These are phyloP conservation scores for Veloporphyrellus conicus DNA, from an alignment of 1,284 basidiomycete species.

Conservation along the genomic window DNA sequence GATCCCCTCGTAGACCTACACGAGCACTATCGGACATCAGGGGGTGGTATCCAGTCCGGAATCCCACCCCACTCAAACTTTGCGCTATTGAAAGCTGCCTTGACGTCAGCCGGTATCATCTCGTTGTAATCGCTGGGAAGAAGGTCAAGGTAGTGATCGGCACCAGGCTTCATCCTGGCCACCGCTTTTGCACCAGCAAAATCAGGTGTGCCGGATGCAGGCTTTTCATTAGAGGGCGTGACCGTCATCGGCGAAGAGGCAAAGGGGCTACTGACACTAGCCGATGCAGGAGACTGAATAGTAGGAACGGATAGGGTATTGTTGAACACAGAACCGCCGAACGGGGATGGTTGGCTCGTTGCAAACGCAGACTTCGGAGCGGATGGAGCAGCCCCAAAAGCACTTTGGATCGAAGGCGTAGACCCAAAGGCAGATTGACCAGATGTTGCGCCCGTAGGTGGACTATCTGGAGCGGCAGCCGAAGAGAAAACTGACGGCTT, in stretches of 20 bases:
- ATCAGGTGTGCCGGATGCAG: constrained; percentile 37
- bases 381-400: constrained; percentile 27
- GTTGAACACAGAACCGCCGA: constrained; percentile 15
- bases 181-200: constrained; percentile 41
- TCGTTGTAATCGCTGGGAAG: constrained; percentile 58
- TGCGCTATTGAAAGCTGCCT: constrained; percentile 56
- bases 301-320: constrained; percentile 16
- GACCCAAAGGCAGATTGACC: constrained; percentile 32
- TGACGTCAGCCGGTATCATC: constrained; percentile 48
- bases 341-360: constrained; percentile 16
- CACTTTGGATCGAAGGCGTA: constrained; percentile 19
- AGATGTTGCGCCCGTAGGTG: constrained; percentile 15
- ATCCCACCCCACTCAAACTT: constrained; percentile 72
- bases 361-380: constrained; percentile 31
- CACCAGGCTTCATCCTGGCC: constrained; percentile 40
- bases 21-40: constrained; percentile 48
- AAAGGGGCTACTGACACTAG: constrained; percentile 25
- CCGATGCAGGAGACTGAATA: constrained; percentile 16
- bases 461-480: constrained; percentile 10
- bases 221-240: constrained; percentile 24
- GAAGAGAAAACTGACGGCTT: constrained; percentile 29
- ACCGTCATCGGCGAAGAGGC: constrained; percentile 25
- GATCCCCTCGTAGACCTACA: not conserved
- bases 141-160: constrained; percentile 53
- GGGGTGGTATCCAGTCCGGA: constrained; percentile 74